A percentile compares a stretch with the other conserved stretches of the same genome.
These are phyloP conservation scores for Pseudoturritis turrita DNA, from an alignment of 345 rosid species.

Conservation along the genomic window DNA sequence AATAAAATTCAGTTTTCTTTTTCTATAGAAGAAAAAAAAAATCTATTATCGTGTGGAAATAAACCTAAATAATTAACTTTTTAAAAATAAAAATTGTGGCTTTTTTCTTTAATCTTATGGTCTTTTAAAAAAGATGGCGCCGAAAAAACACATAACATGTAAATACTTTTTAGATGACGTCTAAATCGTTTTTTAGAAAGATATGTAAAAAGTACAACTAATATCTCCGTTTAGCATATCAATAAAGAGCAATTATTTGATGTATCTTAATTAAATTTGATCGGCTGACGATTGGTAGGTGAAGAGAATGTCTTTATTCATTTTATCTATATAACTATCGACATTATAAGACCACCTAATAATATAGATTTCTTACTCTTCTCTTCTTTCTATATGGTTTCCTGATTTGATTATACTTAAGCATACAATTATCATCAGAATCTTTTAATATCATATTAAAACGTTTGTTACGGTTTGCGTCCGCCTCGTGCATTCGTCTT, in stretches of 20 bases:
- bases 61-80: not conserved
- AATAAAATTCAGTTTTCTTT: not conserved
- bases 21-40: no score
- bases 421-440: slow-evolving; percentile 9
- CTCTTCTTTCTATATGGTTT: slow-evolving; percentile 9
- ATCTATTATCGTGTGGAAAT: no score
- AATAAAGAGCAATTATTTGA: slow-evolving; percentile 5
- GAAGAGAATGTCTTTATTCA: slow-evolving; percentile 27
- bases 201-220: not conserved
- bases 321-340: not conserved
- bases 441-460: slow-evolving; percentile 13
- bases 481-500: slow-evolving; percentile 31
- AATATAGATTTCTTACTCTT: not conserved
- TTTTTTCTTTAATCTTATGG: not conserved
- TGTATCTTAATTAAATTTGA: slow-evolving; percentile 25
- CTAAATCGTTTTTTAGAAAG: not conserved
- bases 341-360: not conserved
- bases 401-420: slow-evolving; percentile 6
- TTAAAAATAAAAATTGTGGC: not conserved
- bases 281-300: slow-evolving; percentile 31
- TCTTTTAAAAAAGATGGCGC: not conserved
- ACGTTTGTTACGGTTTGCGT: slow-evolving; percentile 25
- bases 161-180: not conserved
- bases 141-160: not conserved
- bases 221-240: not conserved